Base-by-base conservation (phyloP, 352 stramenopile genomes). In the Peronospora farinosa region DNA sequence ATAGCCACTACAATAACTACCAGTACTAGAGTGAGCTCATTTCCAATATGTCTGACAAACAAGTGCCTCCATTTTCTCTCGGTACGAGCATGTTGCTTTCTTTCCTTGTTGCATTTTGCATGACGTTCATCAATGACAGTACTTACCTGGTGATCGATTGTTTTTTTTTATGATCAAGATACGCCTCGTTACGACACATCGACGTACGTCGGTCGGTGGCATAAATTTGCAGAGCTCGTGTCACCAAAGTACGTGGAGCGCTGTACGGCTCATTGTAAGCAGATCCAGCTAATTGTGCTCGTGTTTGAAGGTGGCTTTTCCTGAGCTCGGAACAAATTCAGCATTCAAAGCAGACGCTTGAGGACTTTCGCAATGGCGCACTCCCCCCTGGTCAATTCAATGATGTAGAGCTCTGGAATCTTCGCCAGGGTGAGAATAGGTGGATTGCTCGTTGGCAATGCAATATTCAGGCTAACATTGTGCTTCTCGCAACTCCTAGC, bases 221-320 rank as follows among this genome's bases (percentile, higher is more conserved):
- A 75, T 54, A 75, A 85, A 45, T 95, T 95, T 62, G 68, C 79
- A 12, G 83, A 93, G 63, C 72, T 95, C 48, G 77, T 92, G 48
- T 83, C 76, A 32, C 82, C 82, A 11, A 84, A 68, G 64, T 84
- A 51, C 39, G 61, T 66, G 19, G 45, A 32, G 6, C 7, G 19
- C 16, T 16, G 16, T 4, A 30, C 37, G 11, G 10, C 36, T 33
- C 17, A 8, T 40, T 28, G 25, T 30, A 19, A 23, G 15, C 27
- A 37, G 19, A 33, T 8, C 16, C 9, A 54, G 28, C 30, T 54
- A 42, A 60, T 44, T 28, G 9, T 40, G n/a, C 11, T 12, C 58
- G n/a, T 41, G 4, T 47, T n/a, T 49, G 12, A 13, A 92, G 82
- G 9, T 69, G 71, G 53, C 65, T 95, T n/a, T 65, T 91, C 16